Percentiles rank a stretch among this genome's conserved stretches.
Conservation (phyloP, 306 rosid species). For the Ochetophila trinervis region DNA sequence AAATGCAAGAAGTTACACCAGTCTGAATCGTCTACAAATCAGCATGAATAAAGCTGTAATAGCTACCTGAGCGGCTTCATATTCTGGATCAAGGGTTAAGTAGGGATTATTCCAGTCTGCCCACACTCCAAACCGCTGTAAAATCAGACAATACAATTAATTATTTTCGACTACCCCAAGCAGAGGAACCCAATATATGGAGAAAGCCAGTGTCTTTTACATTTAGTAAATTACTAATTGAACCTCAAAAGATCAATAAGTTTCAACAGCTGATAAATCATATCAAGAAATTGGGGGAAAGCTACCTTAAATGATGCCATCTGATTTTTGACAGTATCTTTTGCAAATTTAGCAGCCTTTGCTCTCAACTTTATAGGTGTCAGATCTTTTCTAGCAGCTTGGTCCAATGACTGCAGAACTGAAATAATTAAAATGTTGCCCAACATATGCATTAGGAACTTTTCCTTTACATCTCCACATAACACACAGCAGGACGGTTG, state of each 20-base stretch:
- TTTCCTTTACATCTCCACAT: conserved; percentile 7
- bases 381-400: conserved; percentile 69
- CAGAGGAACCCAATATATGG: background rate
- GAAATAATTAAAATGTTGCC: conserved; percentile 43
- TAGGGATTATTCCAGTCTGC: conserved; percentile 96
- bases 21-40: conserved; percentile 14
- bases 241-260: background rate
- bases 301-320: conserved; percentile 93
- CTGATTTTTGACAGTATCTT: conserved; percentile 78
- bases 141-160: conserved; percentile 40
- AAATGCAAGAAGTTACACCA: conserved; percentile 18
- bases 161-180: conserved; percentile 12
- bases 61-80: conserved; percentile 99
- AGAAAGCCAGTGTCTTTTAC: background rate
- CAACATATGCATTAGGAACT: conserved; percentile 13
- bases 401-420: conserved; percentile 98
- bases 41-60: conserved; percentile 36
- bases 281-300: background rate
- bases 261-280: conserved; percentile 12
- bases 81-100: conserved; percentile 87
- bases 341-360: conserved; percentile 96
- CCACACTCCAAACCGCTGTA: conserved; percentile 98
- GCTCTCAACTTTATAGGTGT: conserved; percentile 87
- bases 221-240: background rate
- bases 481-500: background rate